Conservation (phyloP, 768 basidiomycete genomes). For the Hebeloma cylindrosporum region DNA sequence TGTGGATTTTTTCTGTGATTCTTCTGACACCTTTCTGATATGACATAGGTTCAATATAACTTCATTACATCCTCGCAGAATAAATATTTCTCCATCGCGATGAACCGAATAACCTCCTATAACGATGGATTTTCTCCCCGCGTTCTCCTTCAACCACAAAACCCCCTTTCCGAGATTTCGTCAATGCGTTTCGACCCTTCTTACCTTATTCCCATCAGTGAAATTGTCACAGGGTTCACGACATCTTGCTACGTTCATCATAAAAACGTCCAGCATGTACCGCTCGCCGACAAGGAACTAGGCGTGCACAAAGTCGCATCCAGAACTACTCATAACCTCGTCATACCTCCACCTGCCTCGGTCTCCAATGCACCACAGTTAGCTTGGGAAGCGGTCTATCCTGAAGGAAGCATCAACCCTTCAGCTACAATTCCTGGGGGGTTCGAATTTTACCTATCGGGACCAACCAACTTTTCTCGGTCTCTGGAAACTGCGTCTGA, state of each 20-base stretch:
- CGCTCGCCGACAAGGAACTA: constrained; percentile 42
- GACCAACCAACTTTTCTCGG: constrained; percentile 44
- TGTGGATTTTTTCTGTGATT: no score
- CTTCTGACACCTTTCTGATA: no score
- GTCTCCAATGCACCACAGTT: not conserved
- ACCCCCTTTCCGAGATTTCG: no score
- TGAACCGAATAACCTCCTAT: not conserved
- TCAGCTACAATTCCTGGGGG: constrained; percentile 52
- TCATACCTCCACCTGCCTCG: constrained; percentile 25
- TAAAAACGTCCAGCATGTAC: constrained; percentile 24
- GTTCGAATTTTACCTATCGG: constrained; percentile 68
- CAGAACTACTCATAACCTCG: constrained; percentile 33
- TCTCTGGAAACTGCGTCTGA: constrained; percentile 47
- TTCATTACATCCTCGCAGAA: no score
- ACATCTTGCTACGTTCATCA: constrained; percentile 31
- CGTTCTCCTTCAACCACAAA: no score
- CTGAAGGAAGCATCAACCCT: constrained; percentile 62
- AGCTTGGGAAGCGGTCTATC: constrained; percentile 66
- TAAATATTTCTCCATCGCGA: not conserved
- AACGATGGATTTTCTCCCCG: not conserved
- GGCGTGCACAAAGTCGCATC: constrained; percentile 50
- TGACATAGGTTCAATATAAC: no score
- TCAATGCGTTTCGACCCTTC: not conserved
- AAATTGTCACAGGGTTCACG: constrained; percentile 42
- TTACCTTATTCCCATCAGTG: constrained; percentile 27